Evolutionary conservation across 805 yeast genomes (phyloP).

Genomic region (Barnettozyma sp.): DNA sequence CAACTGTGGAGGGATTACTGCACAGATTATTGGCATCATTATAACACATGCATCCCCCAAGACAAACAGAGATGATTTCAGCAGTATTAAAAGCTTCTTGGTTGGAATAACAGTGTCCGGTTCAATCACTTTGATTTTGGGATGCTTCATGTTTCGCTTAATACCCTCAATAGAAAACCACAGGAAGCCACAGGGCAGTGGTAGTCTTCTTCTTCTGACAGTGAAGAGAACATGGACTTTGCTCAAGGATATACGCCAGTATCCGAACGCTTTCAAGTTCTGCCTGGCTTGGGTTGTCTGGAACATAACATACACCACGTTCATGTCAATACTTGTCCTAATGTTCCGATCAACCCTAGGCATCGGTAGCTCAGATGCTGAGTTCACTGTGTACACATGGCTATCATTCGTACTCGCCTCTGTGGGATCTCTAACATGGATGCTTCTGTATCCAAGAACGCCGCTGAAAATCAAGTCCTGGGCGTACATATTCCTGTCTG

Average conservation of each 20-base stretch:
- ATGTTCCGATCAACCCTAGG: conserved; percentile 36
- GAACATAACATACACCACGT: conserved; percentile 33
- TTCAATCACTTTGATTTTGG: conserved; percentile 26
- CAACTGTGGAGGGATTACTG: conserved; percentile 34
- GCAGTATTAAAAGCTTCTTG: too few species aligned
- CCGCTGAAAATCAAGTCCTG: conserved; percentile 28
- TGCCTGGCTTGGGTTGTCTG: conserved; percentile 38
- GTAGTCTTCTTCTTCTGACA: conserved; percentile 24
- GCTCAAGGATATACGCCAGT: conserved; percentile 23
- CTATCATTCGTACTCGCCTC: conserved; percentile 31
- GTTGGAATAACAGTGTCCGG: conserved; percentile 36
- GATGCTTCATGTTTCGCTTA: conserved; percentile 23
- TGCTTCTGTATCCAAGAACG: conserved; percentile 28
- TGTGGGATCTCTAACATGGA: conserved; percentile 33
- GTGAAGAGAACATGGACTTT: conserved; percentile 25
- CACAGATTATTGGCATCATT: conserved; percentile 33
- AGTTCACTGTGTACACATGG: conserved; percentile 34
- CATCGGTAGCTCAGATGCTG: conserved; percentile 31
- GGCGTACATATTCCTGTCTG: conserved; percentile 29
- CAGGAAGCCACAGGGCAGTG: conserved; percentile 24
- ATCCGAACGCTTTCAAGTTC: conserved; percentile 31
- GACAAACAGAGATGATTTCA: too few species aligned
- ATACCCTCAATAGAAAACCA: conserved; percentile 30
- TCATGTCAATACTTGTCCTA: conserved; percentile 30
- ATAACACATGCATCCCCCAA: conserved; percentile 31